Percentiles rank a stretch among this genome's conserved stretches.
These are phyloP conservation scores for Trypethelium eluteriae DNA, from an alignment of 495 filamentous ascomycete genomes.

Conservation along the genomic window DNA sequence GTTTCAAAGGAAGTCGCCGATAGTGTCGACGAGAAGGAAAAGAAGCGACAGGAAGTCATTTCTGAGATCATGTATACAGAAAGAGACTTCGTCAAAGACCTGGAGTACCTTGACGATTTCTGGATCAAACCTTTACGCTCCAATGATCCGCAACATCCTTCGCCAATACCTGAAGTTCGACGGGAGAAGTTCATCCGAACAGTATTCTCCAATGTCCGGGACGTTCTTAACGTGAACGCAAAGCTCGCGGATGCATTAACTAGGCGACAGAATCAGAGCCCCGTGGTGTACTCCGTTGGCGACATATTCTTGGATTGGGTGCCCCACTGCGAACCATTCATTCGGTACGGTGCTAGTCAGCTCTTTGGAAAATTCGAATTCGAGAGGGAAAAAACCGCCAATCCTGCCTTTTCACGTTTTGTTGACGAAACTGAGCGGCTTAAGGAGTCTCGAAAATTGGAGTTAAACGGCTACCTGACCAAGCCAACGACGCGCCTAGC, in stretches of 20 bases:
- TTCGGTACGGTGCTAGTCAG: constrained; percentile 93
- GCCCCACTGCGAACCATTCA: constrained; percentile 89
- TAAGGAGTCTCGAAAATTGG: constrained; percentile 92
- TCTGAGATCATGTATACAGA: constrained; percentile 99
- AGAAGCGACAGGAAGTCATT: constrained; percentile 96
- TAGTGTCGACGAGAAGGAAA: constrained; percentile 76
- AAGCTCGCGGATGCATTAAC: constrained; percentile 80
- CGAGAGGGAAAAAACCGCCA: constrained; percentile 85
- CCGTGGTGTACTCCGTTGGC: constrained; percentile 80
- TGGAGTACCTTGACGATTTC: constrained; percentile 96
- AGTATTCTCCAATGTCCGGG: constrained; percentile 93
- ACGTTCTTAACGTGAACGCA: constrained; percentile 86
- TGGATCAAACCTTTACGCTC: constrained; percentile 90
- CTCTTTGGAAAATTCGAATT: constrained; percentile 97
- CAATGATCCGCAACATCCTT: constrained; percentile 54
- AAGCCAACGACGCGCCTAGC: constrained; percentile 96
- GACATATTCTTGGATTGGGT: constrained; percentile 93
- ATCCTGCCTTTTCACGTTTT: constrained; percentile 78
- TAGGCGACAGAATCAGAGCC: constrained; percentile 77
- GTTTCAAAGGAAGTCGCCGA: constrained; percentile 93
- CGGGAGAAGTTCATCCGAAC: constrained; percentile 86
- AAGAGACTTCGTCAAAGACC: constrained; percentile 96
- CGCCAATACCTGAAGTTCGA: constrained; percentile 80
- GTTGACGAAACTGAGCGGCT: constrained; percentile 95
- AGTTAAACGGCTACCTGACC: constrained; percentile 95